phyloP scores from a whole-genome alignment of 805 yeast genomes.

The Nakazawaea anatomiae region DNA sequence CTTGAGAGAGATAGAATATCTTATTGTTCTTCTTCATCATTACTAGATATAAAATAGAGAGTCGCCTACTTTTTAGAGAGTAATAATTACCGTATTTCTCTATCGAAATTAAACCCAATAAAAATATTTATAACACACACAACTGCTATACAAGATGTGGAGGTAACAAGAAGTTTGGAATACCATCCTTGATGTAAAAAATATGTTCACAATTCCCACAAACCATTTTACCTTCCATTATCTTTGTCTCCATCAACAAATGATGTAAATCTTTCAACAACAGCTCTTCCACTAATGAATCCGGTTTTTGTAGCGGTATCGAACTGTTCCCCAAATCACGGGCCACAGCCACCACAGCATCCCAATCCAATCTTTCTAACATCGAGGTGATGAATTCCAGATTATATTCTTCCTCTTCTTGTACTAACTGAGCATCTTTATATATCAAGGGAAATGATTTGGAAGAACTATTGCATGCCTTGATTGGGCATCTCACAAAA shows the following conservation, averaged over 20 bases:
- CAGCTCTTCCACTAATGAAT: conserved; percentile 33
- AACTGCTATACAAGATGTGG: conserved; percentile 62
- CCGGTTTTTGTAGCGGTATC: conserved; percentile 60
- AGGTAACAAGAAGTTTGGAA: conserved; percentile 90
- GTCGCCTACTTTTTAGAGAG: too few relatives aligned
- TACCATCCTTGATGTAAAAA: conserved; percentile 85
- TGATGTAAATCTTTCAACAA: conserved; percentile 72
- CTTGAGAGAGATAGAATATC: too few relatives aligned
- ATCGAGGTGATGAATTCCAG: conserved; percentile 75
- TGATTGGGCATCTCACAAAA: conserved; percentile 90
- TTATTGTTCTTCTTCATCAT: too few relatives aligned
- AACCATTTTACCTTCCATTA: conserved; percentile 82
- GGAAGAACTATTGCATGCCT: conserved; percentile 66
- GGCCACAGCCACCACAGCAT: conserved; percentile 74
- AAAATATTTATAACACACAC: too few relatives aligned
- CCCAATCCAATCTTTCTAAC: conserved; percentile 83
- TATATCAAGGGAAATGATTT: conserved; percentile 79
- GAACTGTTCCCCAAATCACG: conserved; percentile 61
- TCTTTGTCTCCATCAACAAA: conserved; percentile 78
- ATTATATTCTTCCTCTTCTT: conserved; percentile 76
- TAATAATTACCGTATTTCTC: too few relatives aligned
- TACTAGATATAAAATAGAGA: too few relatives aligned
- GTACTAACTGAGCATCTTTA: conserved; percentile 61
- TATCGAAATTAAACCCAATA: too few relatives aligned
- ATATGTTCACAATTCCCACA: conserved; percentile 84